These are phyloP conservation scores for Trypanosoma grayi DNA, from an alignment of 208 protist genomes.

Conservation along the genomic window DNA sequence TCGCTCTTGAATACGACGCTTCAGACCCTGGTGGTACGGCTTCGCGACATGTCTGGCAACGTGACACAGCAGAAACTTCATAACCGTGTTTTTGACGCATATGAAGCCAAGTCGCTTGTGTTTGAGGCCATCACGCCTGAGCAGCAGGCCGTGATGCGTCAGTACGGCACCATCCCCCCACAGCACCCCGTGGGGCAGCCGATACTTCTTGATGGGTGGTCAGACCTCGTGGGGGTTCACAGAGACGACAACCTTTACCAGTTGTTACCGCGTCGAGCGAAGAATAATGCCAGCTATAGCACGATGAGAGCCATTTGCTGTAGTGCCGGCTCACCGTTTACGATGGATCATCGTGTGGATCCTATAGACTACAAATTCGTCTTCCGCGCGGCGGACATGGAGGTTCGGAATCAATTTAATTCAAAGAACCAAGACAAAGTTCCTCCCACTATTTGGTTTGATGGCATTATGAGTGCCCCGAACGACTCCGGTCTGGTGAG, in stretches of 20 bases:
- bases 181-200: constrained; percentile 81
- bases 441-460: constrained; percentile 67
- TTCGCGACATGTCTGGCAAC: constrained; percentile 84
- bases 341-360: constrained; percentile 84
- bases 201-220: constrained; percentile 72
- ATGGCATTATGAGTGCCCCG: constrained; percentile 68
- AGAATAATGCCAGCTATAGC: constrained; percentile 67
- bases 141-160: constrained; percentile 72
- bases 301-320: constrained; percentile 73
- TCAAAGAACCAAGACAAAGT: constrained; percentile 63
- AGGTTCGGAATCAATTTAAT: constrained; percentile 79
- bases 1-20: constrained; percentile 83
- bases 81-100: constrained; percentile 89
- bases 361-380: constrained; percentile 85
- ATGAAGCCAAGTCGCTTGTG: constrained; percentile 87
- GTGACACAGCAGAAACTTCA: constrained; percentile 88
- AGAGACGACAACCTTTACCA: constrained; percentile 79
- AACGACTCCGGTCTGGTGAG: constrained; percentile 61
- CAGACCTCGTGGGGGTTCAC: constrained; percentile 67
- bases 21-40: constrained; percentile 78
- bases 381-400: constrained; percentile 74
- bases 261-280: constrained; percentile 72
- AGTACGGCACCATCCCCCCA: constrained; percentile 60
- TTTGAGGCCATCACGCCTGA: constrained; percentile 80
- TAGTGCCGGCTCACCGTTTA: constrained; percentile 79